phyloP scores from a whole-genome alignment of 495 filamentous ascomycete genomes.

The Podospora tetraspora region DNA sequence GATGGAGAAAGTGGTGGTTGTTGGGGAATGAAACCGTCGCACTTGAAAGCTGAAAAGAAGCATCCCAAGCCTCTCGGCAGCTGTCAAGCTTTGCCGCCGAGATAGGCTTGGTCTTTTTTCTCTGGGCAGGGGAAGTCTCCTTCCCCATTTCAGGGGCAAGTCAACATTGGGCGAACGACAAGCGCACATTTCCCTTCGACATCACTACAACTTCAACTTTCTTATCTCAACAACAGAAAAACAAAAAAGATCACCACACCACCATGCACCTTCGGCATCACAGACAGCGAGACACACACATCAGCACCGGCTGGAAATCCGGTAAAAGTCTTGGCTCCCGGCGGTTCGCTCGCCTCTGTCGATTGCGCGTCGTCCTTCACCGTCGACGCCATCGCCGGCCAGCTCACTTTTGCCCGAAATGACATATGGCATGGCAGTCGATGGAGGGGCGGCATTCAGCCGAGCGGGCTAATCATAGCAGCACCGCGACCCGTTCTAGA shows the following conservation, averaged over 20 bases:
- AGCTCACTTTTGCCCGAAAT: not conserved
- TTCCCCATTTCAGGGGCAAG: not conserved
- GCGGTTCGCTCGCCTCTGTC: not conserved
- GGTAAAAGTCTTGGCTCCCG: slow-evolving; percentile 1
- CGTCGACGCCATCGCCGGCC: slow-evolving; percentile 20
- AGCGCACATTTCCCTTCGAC: not conserved
- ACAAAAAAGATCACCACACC: not conserved
- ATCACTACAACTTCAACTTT: not conserved
- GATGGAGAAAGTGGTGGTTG: not conserved
- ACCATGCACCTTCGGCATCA: not conserved
- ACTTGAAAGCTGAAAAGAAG: not conserved
- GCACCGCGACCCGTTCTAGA: not conserved
- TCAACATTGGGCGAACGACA: not conserved
- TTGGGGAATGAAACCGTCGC: not conserved
- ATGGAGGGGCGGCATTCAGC: slow-evolving; percentile 24
- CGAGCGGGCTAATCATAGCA: slow-evolving; percentile 28
- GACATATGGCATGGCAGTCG: not conserved
- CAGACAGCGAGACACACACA: not conserved
- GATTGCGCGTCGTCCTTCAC: slow-evolving; percentile 7
- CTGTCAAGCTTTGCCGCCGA: not conserved
- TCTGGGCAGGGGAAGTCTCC: not conserved
- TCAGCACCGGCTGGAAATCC: not conserved
- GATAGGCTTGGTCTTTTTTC: not conserved
- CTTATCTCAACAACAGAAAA: not conserved
- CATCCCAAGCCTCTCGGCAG: not conserved